Conservation (phyloP, 768 basidiomycete species). For the Ephemerocybe angulata region DNA sequence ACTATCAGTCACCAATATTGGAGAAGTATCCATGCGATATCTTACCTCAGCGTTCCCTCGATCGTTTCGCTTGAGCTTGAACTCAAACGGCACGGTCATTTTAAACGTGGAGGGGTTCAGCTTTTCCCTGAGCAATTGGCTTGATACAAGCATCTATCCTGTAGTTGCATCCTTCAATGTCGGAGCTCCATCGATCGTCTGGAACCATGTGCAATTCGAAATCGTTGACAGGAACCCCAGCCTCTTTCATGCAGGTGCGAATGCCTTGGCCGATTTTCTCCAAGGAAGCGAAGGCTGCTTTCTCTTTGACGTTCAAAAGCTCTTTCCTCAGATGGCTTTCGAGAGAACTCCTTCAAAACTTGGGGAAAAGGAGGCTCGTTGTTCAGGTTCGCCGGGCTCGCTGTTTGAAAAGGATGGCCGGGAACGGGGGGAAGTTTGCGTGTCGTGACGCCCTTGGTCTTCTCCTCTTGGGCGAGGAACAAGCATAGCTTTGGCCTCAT, state of each 20-base stretch:
- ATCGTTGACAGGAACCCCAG: neutral
- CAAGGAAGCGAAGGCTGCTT: neutral
- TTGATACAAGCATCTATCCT: slow-evolving; percentile 16
- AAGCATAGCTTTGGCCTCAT: neutral
- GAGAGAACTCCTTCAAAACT: neutral
- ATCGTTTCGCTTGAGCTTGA: slow-evolving; percentile 5
- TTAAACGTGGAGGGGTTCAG: neutral
- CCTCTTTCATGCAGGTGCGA: too few relatives aligned
- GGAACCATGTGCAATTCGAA: neutral
- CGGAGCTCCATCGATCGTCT: neutral
- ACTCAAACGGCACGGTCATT: slow-evolving; percentile 14
- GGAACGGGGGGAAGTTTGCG: too few relatives aligned
- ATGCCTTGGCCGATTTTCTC: neutral
- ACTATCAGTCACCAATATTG: neutral
- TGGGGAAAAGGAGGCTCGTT: neutral
- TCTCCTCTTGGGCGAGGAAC: neutral
- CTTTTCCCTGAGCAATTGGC: neutral
- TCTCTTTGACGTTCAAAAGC: neutral
- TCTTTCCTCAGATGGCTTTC: too few relatives aligned
- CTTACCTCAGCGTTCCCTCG: slow-evolving; percentile 2
- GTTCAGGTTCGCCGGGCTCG: too few relatives aligned
- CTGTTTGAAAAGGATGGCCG: too few relatives aligned
- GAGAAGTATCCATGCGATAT: neutral
- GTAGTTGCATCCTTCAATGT: slow-evolving; percentile 11
- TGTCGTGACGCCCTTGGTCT: neutral